phyloP scores from a whole-genome alignment of 2,329 filamentous ascomycete species.

The Didymella pomorum region DNA sequence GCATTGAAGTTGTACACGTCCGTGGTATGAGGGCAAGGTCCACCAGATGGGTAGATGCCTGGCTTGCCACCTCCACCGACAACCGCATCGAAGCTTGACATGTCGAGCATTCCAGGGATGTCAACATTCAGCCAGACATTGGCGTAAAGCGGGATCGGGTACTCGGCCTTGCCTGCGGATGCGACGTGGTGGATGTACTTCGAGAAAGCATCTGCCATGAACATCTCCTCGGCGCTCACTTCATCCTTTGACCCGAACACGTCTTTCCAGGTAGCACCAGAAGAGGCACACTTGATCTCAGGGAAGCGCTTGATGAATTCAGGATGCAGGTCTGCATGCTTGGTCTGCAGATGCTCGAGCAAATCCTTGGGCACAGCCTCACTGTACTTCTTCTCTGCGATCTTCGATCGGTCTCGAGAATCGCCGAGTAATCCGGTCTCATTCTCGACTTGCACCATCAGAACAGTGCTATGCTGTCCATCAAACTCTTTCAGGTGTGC shows the following conservation, averaged over 20 bases:
- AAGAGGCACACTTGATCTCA: constrained; percentile 21
- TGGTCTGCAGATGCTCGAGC: constrained; percentile 38
- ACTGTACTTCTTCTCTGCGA: constrained; percentile 55
- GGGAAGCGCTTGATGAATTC: constrained; percentile 44
- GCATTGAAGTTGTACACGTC: constrained; percentile 57
- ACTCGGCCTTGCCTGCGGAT: constrained; percentile 52
- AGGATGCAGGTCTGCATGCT: constrained; percentile 25
- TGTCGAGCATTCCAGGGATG: constrained; percentile 32
- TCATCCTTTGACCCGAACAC: constrained; percentile 51
- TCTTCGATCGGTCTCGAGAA: constrained; percentile 57
- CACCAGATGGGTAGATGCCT: constrained; percentile 60
- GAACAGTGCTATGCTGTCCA: constrained; percentile 56
- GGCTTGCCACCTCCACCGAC: constrained; percentile 55
- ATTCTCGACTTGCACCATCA: constrained; percentile 68
- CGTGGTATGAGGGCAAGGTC: constrained; percentile 53
- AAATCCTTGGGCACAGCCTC: constrained; percentile 50
- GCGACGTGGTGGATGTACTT: constrained; percentile 54
- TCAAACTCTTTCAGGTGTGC: constrained; percentile 56
- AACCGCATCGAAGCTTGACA: constrained; percentile 48
- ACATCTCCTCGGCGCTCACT: constrained; percentile 54
- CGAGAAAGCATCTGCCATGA: constrained; percentile 59
- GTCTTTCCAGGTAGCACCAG: constrained; percentile 47
- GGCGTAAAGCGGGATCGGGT: constrained; percentile 55
- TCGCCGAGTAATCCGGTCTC: constrained; percentile 63
- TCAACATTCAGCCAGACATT: constrained; percentile 58